A percentile compares a stretch with the other conserved stretches of the same genome.
phyloP scores from a whole-genome alignment of 2,329 filamentous ascomycete genomes.

The Paraconiothyrium sp. region DNA sequence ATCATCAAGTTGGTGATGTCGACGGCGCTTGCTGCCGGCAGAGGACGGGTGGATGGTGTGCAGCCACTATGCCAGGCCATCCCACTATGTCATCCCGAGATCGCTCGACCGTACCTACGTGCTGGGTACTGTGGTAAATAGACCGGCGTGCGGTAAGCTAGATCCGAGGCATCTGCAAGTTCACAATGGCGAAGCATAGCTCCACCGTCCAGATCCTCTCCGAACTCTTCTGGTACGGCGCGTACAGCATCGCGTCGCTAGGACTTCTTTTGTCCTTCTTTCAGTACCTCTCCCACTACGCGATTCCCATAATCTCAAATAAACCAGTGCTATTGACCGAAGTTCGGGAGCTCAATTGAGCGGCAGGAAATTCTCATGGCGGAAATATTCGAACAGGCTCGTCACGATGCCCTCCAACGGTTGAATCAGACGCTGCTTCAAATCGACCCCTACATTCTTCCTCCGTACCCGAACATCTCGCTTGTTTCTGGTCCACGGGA shows the following conservation, averaged over 20 bases:
- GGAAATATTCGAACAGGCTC: conserved; percentile 38
- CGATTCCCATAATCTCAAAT: conserved; percentile 22
- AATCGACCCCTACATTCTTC: conserved; percentile 49
- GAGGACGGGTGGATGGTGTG: neutral
- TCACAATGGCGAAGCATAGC: conserved; percentile 21
- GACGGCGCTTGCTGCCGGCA: conserved; percentile 8
- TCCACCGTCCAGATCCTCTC: conserved; percentile 16
- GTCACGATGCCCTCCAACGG: conserved; percentile 42
- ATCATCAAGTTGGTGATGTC: conserved; percentile 21
- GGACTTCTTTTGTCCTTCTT: conserved; percentile 24
- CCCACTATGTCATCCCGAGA: conserved; percentile 9
- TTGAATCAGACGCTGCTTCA: conserved; percentile 51
- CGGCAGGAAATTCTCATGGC: conserved; percentile 27
- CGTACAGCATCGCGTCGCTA: conserved; percentile 33
- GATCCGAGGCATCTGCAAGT: conserved; percentile 49
- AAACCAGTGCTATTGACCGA: neutral
- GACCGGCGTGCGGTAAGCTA: conserved; percentile 27
- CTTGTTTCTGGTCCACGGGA: conserved; percentile 74
- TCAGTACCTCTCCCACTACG: conserved; percentile 24
- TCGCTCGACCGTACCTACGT: conserved; percentile 5
- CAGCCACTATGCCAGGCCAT: neutral
- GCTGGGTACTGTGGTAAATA: conserved; percentile 1
- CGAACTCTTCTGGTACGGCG: conserved; percentile 29
- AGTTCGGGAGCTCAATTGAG: neutral
- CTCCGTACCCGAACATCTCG: conserved; percentile 57